A percentile compares a stretch with the other conserved stretches of the same genome.
phyloP scores from a whole-genome alignment of 1,139 yeast genomes.

The Hansenula sp. region DNA sequence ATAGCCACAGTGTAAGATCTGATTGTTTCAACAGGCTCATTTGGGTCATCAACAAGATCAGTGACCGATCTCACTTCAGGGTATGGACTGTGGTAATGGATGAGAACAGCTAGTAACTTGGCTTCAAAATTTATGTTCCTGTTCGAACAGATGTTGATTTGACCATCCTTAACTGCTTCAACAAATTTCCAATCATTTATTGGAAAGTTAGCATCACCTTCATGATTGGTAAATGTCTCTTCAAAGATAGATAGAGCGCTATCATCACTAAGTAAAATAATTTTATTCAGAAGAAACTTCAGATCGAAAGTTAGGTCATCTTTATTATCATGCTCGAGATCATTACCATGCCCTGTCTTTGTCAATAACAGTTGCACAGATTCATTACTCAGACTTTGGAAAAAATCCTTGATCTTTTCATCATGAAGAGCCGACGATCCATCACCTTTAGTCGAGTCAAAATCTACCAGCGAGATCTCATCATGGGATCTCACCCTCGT shows the following conservation, averaged over 20 bases:
- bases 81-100: conserved; percentile 55
- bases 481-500: too few species aligned
- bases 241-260: conserved; percentile 41
- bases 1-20: conserved; percentile 54
- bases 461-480: too few species aligned
- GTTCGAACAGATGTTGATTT: conserved; percentile 7
- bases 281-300: conserved; percentile 23
- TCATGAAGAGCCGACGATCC: too few species aligned
- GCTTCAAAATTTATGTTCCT: conserved; percentile 27
- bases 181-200: conserved; percentile 30
- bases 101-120: conserved; percentile 40
- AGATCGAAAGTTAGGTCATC: conserved; percentile 11
- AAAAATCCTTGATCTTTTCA: not conserved
- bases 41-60: conserved; percentile 48
- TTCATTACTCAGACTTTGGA: not conserved
- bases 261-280: conserved; percentile 32
- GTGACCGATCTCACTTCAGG: conserved; percentile 62
- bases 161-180: conserved; percentile 21
- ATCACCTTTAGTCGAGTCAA: too few species aligned
- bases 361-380: not conserved
- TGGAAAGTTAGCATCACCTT: conserved; percentile 49
- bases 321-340: conserved; percentile 6
- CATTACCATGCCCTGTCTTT: conserved; percentile 16
- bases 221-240: conserved; percentile 36
- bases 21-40: conserved; percentile 47